phyloP scores from a whole-genome alignment of 495 filamentous ascomycete genomes.

The Aspergillus carlsbadensis region DNA sequence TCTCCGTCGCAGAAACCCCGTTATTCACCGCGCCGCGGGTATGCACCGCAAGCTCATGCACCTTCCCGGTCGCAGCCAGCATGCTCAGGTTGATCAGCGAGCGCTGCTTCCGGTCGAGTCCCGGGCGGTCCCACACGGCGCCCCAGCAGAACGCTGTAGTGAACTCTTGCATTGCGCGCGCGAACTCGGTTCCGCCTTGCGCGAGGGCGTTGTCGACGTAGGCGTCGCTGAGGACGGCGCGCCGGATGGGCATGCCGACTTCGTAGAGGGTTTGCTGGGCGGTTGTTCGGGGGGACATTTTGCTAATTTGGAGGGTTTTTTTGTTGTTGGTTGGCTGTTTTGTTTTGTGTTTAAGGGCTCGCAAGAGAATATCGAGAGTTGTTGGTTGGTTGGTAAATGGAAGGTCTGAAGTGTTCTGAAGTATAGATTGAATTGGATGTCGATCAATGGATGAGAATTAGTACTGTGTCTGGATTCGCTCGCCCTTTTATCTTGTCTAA shows the following conservation, averaged over 20 bases:
- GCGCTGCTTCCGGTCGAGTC: constrained; percentile 52
- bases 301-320: too few species aligned
- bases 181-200: constrained; percentile 45
- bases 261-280: constrained; percentile 41
- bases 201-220: constrained; percentile 47
- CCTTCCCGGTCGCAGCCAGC: constrained; percentile 49
- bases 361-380: too few species aligned
- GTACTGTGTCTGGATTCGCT: too few species aligned
- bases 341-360: too few species aligned
- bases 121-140: constrained; percentile 50
- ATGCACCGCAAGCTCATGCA: constrained; percentile 51
- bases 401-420: too few species aligned
- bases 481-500: too few species aligned
- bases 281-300: too few species aligned
- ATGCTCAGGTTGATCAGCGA: constrained; percentile 53
- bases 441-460: too few species aligned
- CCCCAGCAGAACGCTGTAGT: constrained; percentile 56
- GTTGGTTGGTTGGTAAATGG: too few species aligned
- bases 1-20: constrained; percentile 50
- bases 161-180: constrained; percentile 47
- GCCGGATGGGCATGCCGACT: constrained; percentile 48
- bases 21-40: constrained; percentile 52
- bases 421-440: too few species aligned
- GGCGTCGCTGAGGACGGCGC: constrained; percentile 46
- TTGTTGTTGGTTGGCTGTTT: too few species aligned